phyloP scores from a whole-genome alignment of 1,284 basidiomycete species.

The Trichosporon sp. region DNA sequence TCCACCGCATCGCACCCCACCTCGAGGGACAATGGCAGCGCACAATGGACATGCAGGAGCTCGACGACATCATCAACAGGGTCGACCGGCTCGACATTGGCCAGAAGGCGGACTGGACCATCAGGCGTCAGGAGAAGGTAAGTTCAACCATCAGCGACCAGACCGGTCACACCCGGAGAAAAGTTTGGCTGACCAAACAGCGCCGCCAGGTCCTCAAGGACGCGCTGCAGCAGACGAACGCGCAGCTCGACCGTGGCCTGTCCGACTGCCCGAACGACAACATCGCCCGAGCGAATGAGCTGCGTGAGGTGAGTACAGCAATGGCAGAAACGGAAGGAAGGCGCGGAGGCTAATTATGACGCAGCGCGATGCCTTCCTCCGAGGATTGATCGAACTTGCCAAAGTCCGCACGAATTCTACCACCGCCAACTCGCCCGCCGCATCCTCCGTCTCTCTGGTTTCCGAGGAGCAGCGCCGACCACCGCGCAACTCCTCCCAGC shows the following conservation, averaged over 20 bases:
- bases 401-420: background rate
- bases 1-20: conserved; percentile 79
- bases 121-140: conserved; percentile 9
- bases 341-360: background rate
- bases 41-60: conserved; percentile 34
- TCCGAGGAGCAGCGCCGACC: background rate
- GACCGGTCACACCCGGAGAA: background rate
- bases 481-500: conserved; percentile 8
- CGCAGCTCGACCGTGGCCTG: conserved; percentile 7
- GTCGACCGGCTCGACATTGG: conserved; percentile 1
- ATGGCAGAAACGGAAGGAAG: background rate
- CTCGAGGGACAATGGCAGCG: conserved; percentile 67
- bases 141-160: background rate
- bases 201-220: conserved; percentile 15
- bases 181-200: conserved; percentile 15
- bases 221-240: background rate
- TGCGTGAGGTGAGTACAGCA: conserved; percentile 36
- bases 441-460: conserved; percentile 16
- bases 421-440: conserved; percentile 15
- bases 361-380: conserved; percentile 22
- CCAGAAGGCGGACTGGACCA: conserved; percentile 5
- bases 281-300: conserved; percentile 39
- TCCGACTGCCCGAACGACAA: conserved; percentile 32
- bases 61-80: conserved; percentile 29
- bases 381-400: conserved; percentile 19